Conservation (phyloP, 306 rosid species). For the Fragaria vesca region DNA sequence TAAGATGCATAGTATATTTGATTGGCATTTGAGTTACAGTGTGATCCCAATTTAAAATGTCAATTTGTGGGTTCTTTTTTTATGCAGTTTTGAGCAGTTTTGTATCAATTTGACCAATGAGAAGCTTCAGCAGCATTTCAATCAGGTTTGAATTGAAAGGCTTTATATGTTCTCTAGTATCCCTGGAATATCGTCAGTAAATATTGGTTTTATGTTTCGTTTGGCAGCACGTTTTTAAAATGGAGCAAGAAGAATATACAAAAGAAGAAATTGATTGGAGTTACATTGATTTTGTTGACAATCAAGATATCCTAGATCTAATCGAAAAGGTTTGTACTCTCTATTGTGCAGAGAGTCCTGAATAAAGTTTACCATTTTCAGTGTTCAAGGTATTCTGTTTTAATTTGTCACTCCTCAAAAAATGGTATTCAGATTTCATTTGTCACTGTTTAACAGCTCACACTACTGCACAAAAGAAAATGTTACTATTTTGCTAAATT, state of each 20-base stretch:
- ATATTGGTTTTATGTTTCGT: slow-evolving; percentile 4
- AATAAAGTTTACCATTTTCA: slow-evolving; percentile 16
- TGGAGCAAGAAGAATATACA: slow-evolving; percentile 99
- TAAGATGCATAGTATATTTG: neutral
- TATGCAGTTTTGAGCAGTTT: slow-evolving; percentile 93
- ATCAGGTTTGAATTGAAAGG: slow-evolving; percentile 68
- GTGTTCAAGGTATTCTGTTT: neutral
- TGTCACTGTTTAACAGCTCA: neutral
- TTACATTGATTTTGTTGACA: slow-evolving; percentile 98
- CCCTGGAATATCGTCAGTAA: slow-evolving; percentile 20
- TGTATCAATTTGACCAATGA: slow-evolving; percentile 98
- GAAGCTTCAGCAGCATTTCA: slow-evolving; percentile 98
- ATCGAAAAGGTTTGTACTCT: slow-evolving; percentile 81
- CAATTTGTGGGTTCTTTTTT: slow-evolving; percentile 8
- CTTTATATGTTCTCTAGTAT: slow-evolving; percentile 21
- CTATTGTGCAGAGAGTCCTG: slow-evolving; percentile 13
- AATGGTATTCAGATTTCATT: neutral
- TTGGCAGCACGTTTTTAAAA: slow-evolving; percentile 96
- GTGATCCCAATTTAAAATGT: slow-evolving; percentile 3
- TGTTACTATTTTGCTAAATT: neutral
- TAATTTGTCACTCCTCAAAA: neutral
- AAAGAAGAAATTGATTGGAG: slow-evolving; percentile 99
- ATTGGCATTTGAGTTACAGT: neutral
- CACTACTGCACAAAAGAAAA: neutral
- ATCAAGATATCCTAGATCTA: slow-evolving; percentile 91